Evolutionary conservation across 2,329 filamentous ascomycete genomes (phyloP).

Genomic region (Fusarium tjaetaba): DNA sequence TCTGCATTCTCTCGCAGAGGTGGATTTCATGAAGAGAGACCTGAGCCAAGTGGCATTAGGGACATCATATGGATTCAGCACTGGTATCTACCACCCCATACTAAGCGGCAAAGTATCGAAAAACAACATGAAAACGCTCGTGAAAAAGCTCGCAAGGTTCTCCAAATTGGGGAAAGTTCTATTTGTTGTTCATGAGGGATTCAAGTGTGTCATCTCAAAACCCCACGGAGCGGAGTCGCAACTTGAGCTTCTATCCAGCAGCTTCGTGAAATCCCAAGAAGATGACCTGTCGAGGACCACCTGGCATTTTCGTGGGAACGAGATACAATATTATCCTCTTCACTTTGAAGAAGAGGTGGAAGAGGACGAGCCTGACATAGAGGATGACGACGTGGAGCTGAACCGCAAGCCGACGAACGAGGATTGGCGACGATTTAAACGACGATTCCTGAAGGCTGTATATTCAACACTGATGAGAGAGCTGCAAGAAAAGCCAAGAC

Average conservation of each 20-base stretch:
- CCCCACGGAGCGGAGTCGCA: slow-evolving; percentile 13
- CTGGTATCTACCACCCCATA: slow-evolving; percentile 34
- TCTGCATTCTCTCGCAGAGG: slow-evolving; percentile 27
- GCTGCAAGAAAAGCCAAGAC: neutral
- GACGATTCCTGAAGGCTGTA: slow-evolving; percentile 29
- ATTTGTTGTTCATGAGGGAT: slow-evolving; percentile 33
- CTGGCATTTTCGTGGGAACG: slow-evolving; percentile 23
- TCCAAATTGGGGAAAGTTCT: slow-evolving; percentile 22
- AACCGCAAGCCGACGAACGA: slow-evolving; percentile 35
- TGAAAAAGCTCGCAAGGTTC: slow-evolving; percentile 28
- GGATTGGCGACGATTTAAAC: slow-evolving; percentile 34
- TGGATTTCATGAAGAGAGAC: slow-evolving; percentile 25
- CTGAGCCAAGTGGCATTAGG: slow-evolving; percentile 34
- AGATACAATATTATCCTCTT: slow-evolving; percentile 20
- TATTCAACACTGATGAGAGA: slow-evolving; percentile 12
- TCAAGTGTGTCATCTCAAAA: slow-evolving; percentile 13
- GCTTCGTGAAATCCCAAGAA: slow-evolving; percentile 16
- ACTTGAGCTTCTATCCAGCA: slow-evolving; percentile 19
- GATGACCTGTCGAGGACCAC: slow-evolving; percentile 5
- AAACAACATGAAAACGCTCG: slow-evolving; percentile 34
- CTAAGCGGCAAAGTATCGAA: slow-evolving; percentile 31
- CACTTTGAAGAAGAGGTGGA: slow-evolving; percentile 16
- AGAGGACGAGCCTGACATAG: slow-evolving; percentile 5
- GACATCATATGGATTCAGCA: slow-evolving; percentile 36
- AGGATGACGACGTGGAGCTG: slow-evolving; percentile 24